Base-by-base conservation (phyloP, 345 rosid genomes). In the Linum lewisii region DNA sequence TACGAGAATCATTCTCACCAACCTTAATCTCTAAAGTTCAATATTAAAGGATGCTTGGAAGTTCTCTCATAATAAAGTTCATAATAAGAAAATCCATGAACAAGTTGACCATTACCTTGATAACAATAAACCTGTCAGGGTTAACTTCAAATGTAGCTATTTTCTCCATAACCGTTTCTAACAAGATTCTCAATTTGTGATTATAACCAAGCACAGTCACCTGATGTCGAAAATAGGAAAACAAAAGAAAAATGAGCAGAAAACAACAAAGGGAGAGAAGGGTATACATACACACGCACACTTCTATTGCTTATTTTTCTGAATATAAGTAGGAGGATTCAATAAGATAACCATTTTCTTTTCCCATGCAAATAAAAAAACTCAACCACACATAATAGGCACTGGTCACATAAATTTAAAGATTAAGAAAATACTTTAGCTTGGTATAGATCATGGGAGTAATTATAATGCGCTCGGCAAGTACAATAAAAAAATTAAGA, bases 161-260 rank as follows among this genome's bases (percentile, higher is more conserved):
- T 69, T 86, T 84, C 54, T 72, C 69, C 20, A 83, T 32, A 24
- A 92, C 75, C 53, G 83, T 83, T 68, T 88, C 93, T 77, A 92
- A 73, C 62, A 92, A 73, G 76, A 66, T 83, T 76, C 83, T 82
- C 76, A 92, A 60, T 62, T 88, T 92, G 85, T 92, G 85, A 76
- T 88, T 88, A 75, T 88, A 92, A 68, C 98, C 98, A 67, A 76
- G 23, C 72, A 93, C 68, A 34, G 82, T 82, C 68, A 92, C 83
- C 97, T 92, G 44, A 59, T 68, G 20, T 60, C 57, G 36, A 61
- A 64, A 59, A 67, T 32, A 24, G 21, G n/a, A 18, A 5, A 50
- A 23, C 19, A 60, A 26, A 57, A 10, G 21, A 19, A 57, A 25
- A 29, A 32, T 18, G 10, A 26, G 13, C 2, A 24, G 38, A 29